Percentiles rank a stretch among this genome's conserved stretches.
Conservation (phyloP, 1,284 basidiomycete genomes). For the Ceratobasidium sp. region DNA sequence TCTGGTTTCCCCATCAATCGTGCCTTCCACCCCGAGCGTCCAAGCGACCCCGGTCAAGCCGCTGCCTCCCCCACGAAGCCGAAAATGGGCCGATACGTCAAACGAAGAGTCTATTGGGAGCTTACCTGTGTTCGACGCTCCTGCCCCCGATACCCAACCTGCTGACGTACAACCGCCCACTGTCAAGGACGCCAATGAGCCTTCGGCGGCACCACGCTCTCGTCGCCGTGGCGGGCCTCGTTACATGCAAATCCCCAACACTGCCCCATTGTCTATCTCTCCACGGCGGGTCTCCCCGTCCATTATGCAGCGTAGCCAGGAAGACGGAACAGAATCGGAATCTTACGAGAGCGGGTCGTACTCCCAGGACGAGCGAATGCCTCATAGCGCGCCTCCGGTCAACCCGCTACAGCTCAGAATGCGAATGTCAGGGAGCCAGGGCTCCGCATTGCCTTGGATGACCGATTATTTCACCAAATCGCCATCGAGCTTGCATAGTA, state of each 20-base stretch:
- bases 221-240: conserved; percentile 8
- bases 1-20: not conserved
- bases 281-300: conserved; percentile 26
- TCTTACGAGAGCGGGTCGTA: not conserved
- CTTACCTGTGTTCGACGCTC: conserved; percentile 13
- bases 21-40: not conserved
- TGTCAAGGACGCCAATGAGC: not conserved
- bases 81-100: conserved; percentile 24
- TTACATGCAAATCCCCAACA: conserved; percentile 22
- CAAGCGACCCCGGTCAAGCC: not conserved
- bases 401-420: conserved; percentile 2
- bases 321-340: not conserved
- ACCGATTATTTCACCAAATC: conserved; percentile 27
- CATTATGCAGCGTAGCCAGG: conserved; percentile 7
- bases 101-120: conserved; percentile 30
- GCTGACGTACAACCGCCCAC: not conserved
- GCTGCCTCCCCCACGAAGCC: not conserved
- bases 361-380: not conserved
- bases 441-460: conserved; percentile 15
- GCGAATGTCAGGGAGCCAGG: conserved; percentile 15
- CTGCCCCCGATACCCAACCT: not conserved
- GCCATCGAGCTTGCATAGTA: conserved; percentile 32
- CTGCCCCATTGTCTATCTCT: conserved; percentile 33
- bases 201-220: not conserved
- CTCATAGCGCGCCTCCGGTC: conserved; percentile 18